Base-by-base conservation (phyloP, 371 early-diverging fungal species). In the Rhizopus sp. region DNA sequence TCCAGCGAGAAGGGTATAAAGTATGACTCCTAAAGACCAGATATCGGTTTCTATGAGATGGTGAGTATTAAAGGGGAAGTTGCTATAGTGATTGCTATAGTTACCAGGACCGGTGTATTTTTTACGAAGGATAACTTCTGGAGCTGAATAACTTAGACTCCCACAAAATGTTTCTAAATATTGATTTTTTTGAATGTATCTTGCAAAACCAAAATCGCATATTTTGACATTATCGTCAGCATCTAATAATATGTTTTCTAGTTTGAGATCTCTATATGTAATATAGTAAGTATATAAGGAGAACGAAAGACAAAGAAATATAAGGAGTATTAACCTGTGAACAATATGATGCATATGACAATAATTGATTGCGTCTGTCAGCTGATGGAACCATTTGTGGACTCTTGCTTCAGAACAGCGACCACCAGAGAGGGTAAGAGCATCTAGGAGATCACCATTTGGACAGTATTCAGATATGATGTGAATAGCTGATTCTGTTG, bases 161-260 rank as follows among this genome's bases (percentile, higher is more conserved):
- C 94, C 94, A 68, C 94, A 94, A 69, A 88, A 91, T 2, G 92
- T 90, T 59, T 93, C 94, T 15, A 93, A 75, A 34, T 90, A 69
- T 59, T 84, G 86, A 41, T 82, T 82, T 41, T 77, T 72, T 32
- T 89, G 87, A 32, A 80, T 82, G 50, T 85, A 82, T 9, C 89
- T 77, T n/a, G 93, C 91, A 77, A 95, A 93, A 16, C 95, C 95
- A 80, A 95, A 93, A 74, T 95, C 95, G 49, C 88, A 88, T 40
- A 95, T 73, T 66, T 93, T 95, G 63, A 89, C 81, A 53, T 87
- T 82, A 60, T 87, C 72, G 49, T 91, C 78, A 32, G 80, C 69
- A 60, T 88, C 91, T 42, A 94, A 72, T 37, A 94, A 67, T 44
- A 94, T 86, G 69, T 94, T 94, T 68, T 94, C 93, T 29, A 94